Conservation (phyloP, 768 basidiomycete species). For the Lactarius pseudohatsudake region DNA sequence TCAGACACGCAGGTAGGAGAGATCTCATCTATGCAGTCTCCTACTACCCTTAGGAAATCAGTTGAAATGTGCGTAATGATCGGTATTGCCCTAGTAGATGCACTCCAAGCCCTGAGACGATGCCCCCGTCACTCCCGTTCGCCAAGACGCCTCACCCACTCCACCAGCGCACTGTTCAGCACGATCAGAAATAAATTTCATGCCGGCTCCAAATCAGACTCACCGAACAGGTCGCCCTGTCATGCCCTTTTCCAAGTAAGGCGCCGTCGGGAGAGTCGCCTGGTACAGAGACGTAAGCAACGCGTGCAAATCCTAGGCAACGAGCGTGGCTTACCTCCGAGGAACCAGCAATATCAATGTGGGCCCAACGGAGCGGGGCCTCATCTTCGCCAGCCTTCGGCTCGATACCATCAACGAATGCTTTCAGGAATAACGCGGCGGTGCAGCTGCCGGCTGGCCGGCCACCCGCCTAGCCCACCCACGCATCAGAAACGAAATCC, state of each 20-base stretch:
- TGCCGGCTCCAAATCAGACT: constrained; percentile 31
- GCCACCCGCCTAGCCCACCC: constrained; percentile 60
- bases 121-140: background rate
- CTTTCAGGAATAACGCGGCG: constrained; percentile 84
- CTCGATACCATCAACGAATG: constrained; percentile 76
- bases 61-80: constrained; percentile 67
- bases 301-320: background rate
- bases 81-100: background rate
- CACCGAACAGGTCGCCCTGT: constrained; percentile 78
- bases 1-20: background rate
- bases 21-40: background rate
- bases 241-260: constrained; percentile 75
- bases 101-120: background rate
- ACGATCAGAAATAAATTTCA: background rate
- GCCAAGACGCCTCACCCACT: constrained; percentile 27
- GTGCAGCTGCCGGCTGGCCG: constrained; percentile 69
- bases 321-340: constrained; percentile 56
- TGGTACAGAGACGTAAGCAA: constrained; percentile 29
- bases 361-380: constrained; percentile 74
- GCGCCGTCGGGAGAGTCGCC: constrained; percentile 52
- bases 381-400: constrained; percentile 51
- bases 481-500: constrained; percentile 8
- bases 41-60: constrained; percentile 30
- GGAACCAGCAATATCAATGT: constrained; percentile 78
- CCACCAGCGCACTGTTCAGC: constrained; percentile 25